Evolutionary conservation across 2,329 filamentous ascomycete genomes (phyloP).

Genomic region (Fusarium subtropicale): DNA sequence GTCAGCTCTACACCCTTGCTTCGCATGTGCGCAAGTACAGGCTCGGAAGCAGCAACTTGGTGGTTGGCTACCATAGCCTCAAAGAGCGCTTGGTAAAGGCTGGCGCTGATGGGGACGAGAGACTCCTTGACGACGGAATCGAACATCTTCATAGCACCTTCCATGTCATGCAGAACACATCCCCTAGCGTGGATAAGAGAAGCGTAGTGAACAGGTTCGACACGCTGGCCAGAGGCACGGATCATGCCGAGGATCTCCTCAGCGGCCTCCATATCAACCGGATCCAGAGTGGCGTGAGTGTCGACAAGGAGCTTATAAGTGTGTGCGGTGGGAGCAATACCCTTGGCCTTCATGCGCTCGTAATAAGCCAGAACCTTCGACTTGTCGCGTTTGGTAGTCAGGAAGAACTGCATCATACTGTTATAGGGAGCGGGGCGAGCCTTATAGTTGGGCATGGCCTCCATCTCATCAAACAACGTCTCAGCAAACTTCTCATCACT

Average conservation of each 20-base stretch:
- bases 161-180: conserved; percentile 92
- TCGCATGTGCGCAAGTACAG: conserved; percentile 81
- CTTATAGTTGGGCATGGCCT: conserved; percentile 98
- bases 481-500: conserved; percentile 98
- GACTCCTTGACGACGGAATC: conserved; percentile 79
- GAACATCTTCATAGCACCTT: conserved; percentile 83
- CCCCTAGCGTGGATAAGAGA: conserved; percentile 96
- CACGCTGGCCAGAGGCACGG: conserved; percentile 75
- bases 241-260: conserved; percentile 86
- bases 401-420: conserved; percentile 99
- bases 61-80: conserved; percentile 98
- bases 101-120: conserved; percentile 79
- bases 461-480: conserved; percentile 99
- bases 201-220: conserved; percentile 95
- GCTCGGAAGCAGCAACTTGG: conserved; percentile 79
- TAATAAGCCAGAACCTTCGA: conserved; percentile 94
- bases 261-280: conserved; percentile 87
- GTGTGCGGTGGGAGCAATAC: conserved; percentile 91
- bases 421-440: conserved; percentile 97
- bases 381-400: conserved; percentile 96
- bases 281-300: conserved; percentile 92
- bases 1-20: conserved; percentile 83
- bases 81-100: conserved; percentile 95
- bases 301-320: conserved; percentile 98
- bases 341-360: conserved; percentile 88